phyloP scores from a whole-genome alignment of 352 stramenopile species.

The Pythium utonaiense region DNA sequence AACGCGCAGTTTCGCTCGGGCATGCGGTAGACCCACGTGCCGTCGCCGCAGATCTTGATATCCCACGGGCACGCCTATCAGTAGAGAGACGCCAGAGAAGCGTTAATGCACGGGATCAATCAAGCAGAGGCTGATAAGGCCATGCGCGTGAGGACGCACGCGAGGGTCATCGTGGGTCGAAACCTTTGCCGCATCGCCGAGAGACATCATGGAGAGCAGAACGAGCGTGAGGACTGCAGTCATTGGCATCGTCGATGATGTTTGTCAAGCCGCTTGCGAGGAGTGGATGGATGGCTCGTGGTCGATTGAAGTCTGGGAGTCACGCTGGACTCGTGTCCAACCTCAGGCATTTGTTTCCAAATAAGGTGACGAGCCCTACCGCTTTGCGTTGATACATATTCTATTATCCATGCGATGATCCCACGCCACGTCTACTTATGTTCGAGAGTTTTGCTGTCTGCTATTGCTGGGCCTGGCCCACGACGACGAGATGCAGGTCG shows the following conservation, averaged over 20 bases:
- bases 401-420: conserved; percentile 5
- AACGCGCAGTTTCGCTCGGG: conserved; percentile 45
- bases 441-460: not conserved
- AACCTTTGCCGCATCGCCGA: too few species aligned
- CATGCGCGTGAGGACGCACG: too few species aligned
- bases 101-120: too few species aligned
- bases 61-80: conserved; percentile 67
- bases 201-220: too few species aligned
- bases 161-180: too few species aligned
- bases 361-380: conserved; percentile 22
- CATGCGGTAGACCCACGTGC: conserved; percentile 61
- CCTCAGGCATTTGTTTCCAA: not conserved
- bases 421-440: not conserved
- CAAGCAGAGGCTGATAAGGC: too few species aligned
- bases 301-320: not conserved
- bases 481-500: conserved; percentile 54
- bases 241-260: too few species aligned
- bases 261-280: too few species aligned
- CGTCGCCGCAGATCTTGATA: conserved; percentile 55
- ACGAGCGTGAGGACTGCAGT: too few species aligned
- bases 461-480: conserved; percentile 26
- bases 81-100: too few species aligned
- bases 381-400: conserved; percentile 6
- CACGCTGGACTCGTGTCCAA: too few species aligned
- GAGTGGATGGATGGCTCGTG: too few species aligned